Percentiles rank a stretch among this genome's conserved stretches.
Conservation (phyloP, 2,329 filamentous ascomycete genomes). For the Fusarium praegraminearum region DNA sequence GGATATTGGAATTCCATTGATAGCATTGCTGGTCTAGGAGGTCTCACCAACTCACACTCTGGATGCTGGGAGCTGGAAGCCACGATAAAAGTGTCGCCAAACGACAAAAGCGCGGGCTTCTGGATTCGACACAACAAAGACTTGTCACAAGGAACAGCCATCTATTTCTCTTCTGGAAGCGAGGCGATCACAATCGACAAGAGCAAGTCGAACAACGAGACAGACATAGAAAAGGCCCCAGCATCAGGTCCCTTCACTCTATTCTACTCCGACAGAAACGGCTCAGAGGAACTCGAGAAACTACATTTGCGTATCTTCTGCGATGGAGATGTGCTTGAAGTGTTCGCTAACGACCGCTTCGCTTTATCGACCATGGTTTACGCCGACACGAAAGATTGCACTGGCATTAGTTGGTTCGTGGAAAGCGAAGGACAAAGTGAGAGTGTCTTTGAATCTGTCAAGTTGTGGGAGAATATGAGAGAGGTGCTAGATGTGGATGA, state of each 20-base stretch:
- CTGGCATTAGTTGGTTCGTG: constrained; percentile 45
- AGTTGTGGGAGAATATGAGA: constrained; percentile 41
- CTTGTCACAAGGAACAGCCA: constrained; percentile 49
- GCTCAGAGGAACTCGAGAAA: constrained; percentile 36
- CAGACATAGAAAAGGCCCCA: constrained; percentile 52
- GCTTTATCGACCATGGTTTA: constrained; percentile 48
- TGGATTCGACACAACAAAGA: constrained; percentile 48
- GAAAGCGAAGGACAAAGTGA: constrained; percentile 16
- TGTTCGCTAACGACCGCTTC: constrained; percentile 48
- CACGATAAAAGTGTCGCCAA: constrained; percentile 29
- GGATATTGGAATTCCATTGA: constrained; percentile 24
- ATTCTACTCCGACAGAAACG: constrained; percentile 47
- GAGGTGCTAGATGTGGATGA: constrained; percentile 26
- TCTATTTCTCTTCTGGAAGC: constrained; percentile 53
- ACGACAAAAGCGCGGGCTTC: constrained; percentile 34
- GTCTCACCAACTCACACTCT: constrained; percentile 7
- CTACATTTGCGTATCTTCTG: constrained; percentile 42
- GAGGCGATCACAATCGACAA: constrained; percentile 58
- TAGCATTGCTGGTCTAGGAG: not conserved
- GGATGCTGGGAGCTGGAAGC: constrained; percentile 47
- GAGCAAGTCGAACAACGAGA: constrained; percentile 48
- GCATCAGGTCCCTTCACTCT: constrained; percentile 60
- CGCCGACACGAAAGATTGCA: constrained; percentile 28
- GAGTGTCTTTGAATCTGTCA: constrained; percentile 40
- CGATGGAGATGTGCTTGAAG: constrained; percentile 45